Conservation (phyloP, 345 rosid species). For the Kernera saxatilis region DNA sequence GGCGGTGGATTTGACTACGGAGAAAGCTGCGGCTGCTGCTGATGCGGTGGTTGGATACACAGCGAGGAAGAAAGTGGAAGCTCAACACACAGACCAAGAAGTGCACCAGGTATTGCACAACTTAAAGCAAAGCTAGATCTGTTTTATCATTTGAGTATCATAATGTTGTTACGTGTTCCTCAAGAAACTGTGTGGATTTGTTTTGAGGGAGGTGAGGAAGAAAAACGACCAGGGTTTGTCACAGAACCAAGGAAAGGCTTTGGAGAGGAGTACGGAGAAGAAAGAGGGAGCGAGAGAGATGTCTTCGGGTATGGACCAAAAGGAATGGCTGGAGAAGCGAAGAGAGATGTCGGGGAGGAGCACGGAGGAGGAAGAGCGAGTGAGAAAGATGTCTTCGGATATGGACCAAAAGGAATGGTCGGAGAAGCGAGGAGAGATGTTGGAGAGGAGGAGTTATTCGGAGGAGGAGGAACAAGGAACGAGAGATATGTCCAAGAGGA, state of each 20-base stretch:
- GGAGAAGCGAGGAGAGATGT: neutral
- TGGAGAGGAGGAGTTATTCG: neutral
- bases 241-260: neutral
- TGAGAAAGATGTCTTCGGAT: constrained; percentile 18
- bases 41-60: constrained; percentile 61
- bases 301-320: constrained; percentile 8
- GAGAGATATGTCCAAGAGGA: constrained; percentile 16
- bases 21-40: constrained; percentile 43
- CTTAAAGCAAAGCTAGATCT: neutral
- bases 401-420: neutral
- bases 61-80: constrained; percentile 67
- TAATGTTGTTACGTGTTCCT: neutral
- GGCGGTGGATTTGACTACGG: constrained; percentile 57
- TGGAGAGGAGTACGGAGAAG: neutral
- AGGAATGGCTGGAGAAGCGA: neutral
- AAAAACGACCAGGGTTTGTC: neutral
- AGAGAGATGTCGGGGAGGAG: neutral
- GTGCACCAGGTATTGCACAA: constrained; percentile 19
- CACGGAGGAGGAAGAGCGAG: neutral
- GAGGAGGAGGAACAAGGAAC: constrained; percentile 19
- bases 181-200: constrained; percentile 3
- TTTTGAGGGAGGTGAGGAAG: constrained; percentile 37
- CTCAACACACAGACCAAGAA: constrained; percentile 29
- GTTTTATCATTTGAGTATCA: neutral
- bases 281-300: neutral